Evolutionary conservation across 805 yeast genomes (phyloP).

Genomic region (Blastobotrys chiropterorum): DNA sequence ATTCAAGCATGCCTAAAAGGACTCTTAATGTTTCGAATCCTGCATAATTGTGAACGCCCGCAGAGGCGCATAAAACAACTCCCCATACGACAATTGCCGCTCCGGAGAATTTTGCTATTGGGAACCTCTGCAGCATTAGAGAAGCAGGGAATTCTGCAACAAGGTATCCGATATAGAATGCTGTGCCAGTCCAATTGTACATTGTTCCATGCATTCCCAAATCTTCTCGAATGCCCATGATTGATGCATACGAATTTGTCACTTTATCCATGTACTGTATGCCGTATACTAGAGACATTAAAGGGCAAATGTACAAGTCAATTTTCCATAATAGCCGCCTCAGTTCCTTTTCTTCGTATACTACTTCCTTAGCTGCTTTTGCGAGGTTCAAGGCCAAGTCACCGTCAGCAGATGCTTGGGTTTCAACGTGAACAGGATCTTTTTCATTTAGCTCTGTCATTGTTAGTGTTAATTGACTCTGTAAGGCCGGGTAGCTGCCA

Average conservation of each 20-base stretch:
- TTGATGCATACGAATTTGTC: slow-evolving; percentile 46
- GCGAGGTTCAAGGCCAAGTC: slow-evolving; percentile 1
- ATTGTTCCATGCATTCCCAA: slow-evolving; percentile 39
- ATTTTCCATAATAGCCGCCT: slow-evolving; percentile 41
- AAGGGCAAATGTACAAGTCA: slow-evolving; percentile 46
- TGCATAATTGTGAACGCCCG: slow-evolving; percentile 39
- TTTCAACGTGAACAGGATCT: neutral
- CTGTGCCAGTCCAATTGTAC: slow-evolving; percentile 49
- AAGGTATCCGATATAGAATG: slow-evolving; percentile 60
- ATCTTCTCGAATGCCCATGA: slow-evolving; percentile 44
- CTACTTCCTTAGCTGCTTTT: neutral
- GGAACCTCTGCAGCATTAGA: slow-evolving; percentile 46
- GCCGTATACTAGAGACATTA: slow-evolving; percentile 44
- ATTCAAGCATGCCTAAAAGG: slow-evolving; percentile 48
- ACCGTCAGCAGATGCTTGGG: slow-evolving; percentile 1
- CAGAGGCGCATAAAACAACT: slow-evolving; percentile 43
- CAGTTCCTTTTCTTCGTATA: neutral
- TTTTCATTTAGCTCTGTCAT: neutral
- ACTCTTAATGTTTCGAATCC: slow-evolving; percentile 44
- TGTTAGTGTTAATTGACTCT: too few species aligned
- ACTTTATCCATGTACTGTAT: slow-evolving; percentile 58
- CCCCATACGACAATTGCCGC: slow-evolving; percentile 57
- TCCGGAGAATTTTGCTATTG: slow-evolving; percentile 47
- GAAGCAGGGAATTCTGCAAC: slow-evolving; percentile 47
- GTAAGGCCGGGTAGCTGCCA: too few species aligned